Conservation (phyloP, 768 basidiomycete species). For the Pholiota conissans region DNA sequence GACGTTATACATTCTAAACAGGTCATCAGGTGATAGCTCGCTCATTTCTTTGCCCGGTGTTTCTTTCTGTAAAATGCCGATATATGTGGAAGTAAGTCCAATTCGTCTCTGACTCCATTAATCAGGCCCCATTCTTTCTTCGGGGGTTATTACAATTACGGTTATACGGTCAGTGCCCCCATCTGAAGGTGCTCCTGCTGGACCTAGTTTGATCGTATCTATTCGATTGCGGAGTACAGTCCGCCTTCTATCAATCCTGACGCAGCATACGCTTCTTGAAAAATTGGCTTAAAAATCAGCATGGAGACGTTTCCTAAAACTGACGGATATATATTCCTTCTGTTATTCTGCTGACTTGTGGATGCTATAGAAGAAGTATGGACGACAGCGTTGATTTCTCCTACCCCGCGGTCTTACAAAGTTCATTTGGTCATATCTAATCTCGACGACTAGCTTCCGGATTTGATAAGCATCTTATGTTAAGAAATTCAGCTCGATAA, state of each 20-base stretch:
- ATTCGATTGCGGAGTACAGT: slow-evolving; percentile 27
- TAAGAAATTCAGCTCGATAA: too few species aligned
- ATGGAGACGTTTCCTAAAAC: neutral
- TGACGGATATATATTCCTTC: too few species aligned
- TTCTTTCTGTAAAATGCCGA: slow-evolving; percentile 52
- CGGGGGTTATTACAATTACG: slow-evolving; percentile 57
- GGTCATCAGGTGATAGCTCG: slow-evolving; percentile 52
- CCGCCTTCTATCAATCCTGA: slow-evolving; percentile 59
- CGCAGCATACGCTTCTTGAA: slow-evolving; percentile 58
- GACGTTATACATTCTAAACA: slow-evolving; percentile 12
- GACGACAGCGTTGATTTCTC: too few species aligned
- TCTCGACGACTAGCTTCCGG: too few species aligned
- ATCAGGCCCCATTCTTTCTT: slow-evolving; percentile 51
- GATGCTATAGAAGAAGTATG: too few species aligned
- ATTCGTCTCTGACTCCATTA: slow-evolving; percentile 10
- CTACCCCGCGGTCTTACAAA: too few species aligned
- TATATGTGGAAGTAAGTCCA: neutral
- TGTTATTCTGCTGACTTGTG: too few species aligned
- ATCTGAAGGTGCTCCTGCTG: neutral
- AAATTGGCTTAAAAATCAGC: slow-evolving; percentile 33
- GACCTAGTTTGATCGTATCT: neutral
- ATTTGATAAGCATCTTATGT: too few species aligned
- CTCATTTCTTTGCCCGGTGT: slow-evolving; percentile 58
- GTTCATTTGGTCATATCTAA: too few species aligned
- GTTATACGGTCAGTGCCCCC: slow-evolving; percentile 44